A percentile compares a stretch with the other conserved stretches of the same genome.
phyloP scores from a whole-genome alignment of 2,329 filamentous ascomycete species.

The Metarhizium anisopliae region DNA sequence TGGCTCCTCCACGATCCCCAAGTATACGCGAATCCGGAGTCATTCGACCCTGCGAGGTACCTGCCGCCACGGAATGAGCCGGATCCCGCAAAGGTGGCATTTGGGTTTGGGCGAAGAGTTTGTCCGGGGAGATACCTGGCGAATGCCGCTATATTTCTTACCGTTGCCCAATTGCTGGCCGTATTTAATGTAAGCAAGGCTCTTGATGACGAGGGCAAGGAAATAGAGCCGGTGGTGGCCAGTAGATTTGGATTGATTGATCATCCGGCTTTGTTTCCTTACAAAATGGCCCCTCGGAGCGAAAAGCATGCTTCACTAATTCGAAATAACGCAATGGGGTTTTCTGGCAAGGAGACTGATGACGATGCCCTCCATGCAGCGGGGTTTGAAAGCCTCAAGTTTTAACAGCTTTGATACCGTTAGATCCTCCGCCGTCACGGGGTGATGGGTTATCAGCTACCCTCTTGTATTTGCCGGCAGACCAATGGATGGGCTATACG shows the following conservation, averaged over 20 bases:
- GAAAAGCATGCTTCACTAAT: constrained; percentile 1
- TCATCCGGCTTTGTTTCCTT: background rate
- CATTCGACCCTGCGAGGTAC: constrained; percentile 25
- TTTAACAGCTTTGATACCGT: too few species aligned
- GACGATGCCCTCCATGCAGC: background rate
- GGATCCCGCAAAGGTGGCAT: constrained; percentile 16
- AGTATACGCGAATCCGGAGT: constrained; percentile 41
- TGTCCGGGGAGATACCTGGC: constrained; percentile 26
- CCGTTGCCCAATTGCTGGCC: constrained; percentile 31
- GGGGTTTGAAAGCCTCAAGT: too few species aligned
- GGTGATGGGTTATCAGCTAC: too few species aligned
- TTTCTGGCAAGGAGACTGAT: constrained; percentile 6
- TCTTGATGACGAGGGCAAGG: constrained; percentile 22
- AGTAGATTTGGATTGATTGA: background rate
- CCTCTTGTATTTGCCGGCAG: too few species aligned
- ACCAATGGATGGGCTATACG: too few species aligned
- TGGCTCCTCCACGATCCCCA: constrained; percentile 54
- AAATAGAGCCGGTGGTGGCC: constrained; percentile 16
- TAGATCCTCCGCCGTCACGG: too few species aligned
- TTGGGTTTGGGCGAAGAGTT: constrained; percentile 26
- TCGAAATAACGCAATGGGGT: background rate
- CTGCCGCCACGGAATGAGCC: constrained; percentile 18
- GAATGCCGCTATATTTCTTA: constrained; percentile 20
- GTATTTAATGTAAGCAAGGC: constrained; percentile 30
- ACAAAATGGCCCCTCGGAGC: constrained; percentile 3